Base-by-base conservation (phyloP, 2,329 filamentous ascomycete species). In the Fusarium verrucosum region DNA sequence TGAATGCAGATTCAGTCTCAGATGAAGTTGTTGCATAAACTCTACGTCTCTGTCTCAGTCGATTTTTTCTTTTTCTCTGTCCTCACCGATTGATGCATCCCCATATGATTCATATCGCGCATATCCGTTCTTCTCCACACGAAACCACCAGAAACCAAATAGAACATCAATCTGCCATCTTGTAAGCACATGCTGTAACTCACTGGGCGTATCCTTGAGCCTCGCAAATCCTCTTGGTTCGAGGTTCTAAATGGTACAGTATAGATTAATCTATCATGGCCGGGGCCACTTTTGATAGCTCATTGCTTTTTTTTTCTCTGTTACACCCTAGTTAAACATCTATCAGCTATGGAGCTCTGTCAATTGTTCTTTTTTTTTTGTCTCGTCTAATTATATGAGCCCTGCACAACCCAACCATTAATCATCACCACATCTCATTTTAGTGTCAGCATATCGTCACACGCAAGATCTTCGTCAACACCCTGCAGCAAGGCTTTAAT, bases 341-440 rank as follows among this genome's bases (percentile, higher is more conserved):
- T 26, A n/a, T 33, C 40, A 50, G 37, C 37, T 56, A 37, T 47
- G 42, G 35, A 19, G 37, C 26, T 32, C 35, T 28, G 16, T 26
- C 13, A 17, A 33, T 32, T 20, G 26, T 33, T 44, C 43, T 54
- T 20, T 62, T 26, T 51, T 26, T 60, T 62, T 26, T 51, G 22
- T 60, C 50, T 54, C 40, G 40, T 49, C 47, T 50, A 46, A 46
- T 50, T 55, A 65, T 56, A 49, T 65, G 63, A 66, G 58, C 58
- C 54, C 50, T 70, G 61, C 60, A 52, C 54, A 52, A 66, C 59
- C 55, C 49, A 26, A 58, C 52, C 59, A 32, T 26, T 61, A 35
- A 65, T 62, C 66, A 65, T 68, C 69, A 66, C 60, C 61, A 53
- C 50, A 68, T 68, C 57, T 51, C 53, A 32, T 32, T n/a, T 46